These are phyloP conservation scores for Millerago galiae DNA, from an alignment of 805 yeast genomes.

Conservation along the genomic window DNA sequence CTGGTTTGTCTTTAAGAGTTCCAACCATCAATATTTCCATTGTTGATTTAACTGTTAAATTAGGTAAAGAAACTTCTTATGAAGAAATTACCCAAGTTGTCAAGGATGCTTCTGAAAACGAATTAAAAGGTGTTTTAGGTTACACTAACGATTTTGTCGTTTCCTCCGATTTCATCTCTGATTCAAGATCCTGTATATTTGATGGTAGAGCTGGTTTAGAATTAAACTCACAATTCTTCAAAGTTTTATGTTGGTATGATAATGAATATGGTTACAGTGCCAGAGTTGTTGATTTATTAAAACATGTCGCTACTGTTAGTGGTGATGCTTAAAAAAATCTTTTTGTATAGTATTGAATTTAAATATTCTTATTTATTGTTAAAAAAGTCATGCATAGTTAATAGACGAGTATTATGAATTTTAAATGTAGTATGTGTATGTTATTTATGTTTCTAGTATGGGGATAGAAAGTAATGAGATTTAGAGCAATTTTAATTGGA, in stretches of 20 bases:
- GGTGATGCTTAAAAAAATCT: slow-evolving; percentile 4
- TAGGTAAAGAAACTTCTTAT: slow-evolving; percentile 69
- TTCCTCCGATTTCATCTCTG: slow-evolving; percentile 82
- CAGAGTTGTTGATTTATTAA: slow-evolving; percentile 88
- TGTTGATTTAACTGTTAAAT: slow-evolving; percentile 85
- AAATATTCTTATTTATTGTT: not conserved
- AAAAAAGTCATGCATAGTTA: not conserved
- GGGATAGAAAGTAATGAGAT: too few relatives aligned
- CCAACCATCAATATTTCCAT: slow-evolving; percentile 93
- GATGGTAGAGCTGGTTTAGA: slow-evolving; percentile 89
- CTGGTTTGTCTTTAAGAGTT: slow-evolving; percentile 91
- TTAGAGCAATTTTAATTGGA: not conserved
- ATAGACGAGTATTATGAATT: not conserved
- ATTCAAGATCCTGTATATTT: slow-evolving; percentile 79
- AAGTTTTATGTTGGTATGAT: slow-evolving; percentile 92
- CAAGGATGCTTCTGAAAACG: slow-evolving; percentile 72
- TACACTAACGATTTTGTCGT: slow-evolving; percentile 93
- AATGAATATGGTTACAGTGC: slow-evolving; percentile 95
- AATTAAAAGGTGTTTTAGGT: slow-evolving; percentile 76
- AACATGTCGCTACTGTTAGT: slow-evolving; percentile 55
- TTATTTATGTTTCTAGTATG: too few relatives aligned
- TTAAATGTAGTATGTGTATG: not conserved
- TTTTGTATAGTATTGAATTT: not conserved
- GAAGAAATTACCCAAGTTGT: slow-evolving; percentile 75
- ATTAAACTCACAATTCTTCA: slow-evolving; percentile 82